Evolutionary conservation across 225 moss, liverwort and hornwort genomes (phyloP).

Genomic region (Neckera pumila): DNA sequence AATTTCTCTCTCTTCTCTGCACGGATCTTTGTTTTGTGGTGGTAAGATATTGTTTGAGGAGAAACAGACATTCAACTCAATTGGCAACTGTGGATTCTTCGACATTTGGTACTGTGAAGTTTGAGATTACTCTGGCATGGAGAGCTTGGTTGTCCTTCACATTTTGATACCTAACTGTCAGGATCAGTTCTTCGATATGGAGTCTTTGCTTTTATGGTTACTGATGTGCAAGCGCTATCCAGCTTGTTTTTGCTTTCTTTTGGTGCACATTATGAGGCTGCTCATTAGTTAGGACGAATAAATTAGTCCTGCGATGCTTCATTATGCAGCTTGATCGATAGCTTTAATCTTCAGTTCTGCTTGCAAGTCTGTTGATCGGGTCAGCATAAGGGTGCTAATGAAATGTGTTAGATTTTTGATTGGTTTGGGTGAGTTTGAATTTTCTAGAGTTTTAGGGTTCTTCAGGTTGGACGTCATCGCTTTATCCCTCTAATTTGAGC

Average conservation of each 20-base stretch:
- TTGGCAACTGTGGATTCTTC: not conserved
- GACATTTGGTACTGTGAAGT: not conserved
- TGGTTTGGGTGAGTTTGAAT: not conserved
- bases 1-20: not conserved
- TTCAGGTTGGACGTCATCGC: not conserved
- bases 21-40: not conserved
- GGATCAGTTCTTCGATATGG: not conserved
- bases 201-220: not conserved
- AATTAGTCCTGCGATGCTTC: not conserved
- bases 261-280: not conserved
- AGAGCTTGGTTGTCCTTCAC: not conserved
- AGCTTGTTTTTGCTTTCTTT: not conserved
- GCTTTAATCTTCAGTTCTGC: not conserved
- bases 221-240: not conserved
- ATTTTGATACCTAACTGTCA: not conserved
- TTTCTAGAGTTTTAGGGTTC: not conserved
- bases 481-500: not conserved
- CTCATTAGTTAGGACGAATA: not conserved
- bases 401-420: not conserved
- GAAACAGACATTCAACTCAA: not conserved
- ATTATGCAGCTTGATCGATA: not conserved
- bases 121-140: not conserved
- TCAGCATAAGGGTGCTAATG: not conserved
- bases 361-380: not conserved
- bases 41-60: not conserved